Evolutionary conservation across 768 basidiomycete genomes (phyloP).

Genomic region (Suillus luteus): DNA sequence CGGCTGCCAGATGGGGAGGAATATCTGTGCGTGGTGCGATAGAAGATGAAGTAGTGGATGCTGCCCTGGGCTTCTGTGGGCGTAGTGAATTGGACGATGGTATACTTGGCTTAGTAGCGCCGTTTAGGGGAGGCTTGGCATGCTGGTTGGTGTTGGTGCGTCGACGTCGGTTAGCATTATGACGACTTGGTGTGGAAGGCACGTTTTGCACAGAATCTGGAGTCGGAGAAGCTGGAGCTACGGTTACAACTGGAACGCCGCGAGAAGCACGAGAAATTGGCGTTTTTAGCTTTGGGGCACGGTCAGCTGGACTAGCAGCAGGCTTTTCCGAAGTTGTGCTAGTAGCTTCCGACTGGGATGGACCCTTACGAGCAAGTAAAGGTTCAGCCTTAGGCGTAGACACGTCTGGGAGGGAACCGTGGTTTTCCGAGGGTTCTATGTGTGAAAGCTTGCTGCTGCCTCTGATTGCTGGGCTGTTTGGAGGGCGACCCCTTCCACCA

Average conservation of each 20-base stretch:
- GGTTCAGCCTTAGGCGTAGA: conserved; percentile 17
- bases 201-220: conserved; percentile 22
- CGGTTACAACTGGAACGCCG: conserved; percentile 22
- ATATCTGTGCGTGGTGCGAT: conserved; percentile 49
- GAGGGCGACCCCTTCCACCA: conserved; percentile 29
- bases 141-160: conserved; percentile 48
- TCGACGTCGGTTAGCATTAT: conserved; percentile 49
- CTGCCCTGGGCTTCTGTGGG: conserved; percentile 38
- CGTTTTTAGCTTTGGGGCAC: conserved; percentile 24
- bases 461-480: conserved; percentile 24
- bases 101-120: conserved; percentile 20
- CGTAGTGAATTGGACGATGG: conserved; percentile 27
- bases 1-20: conserved; percentile 54
- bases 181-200: conserved; percentile 41
- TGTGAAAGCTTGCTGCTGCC: conserved; percentile 23
- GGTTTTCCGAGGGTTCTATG: conserved; percentile 22
- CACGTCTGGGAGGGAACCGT: conserved; percentile 24
- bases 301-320: conserved; percentile 24
- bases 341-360: conserved; percentile 20
- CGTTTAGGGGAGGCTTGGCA: conserved; percentile 25
- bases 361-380: conserved; percentile 20
- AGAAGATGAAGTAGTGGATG: conserved; percentile 24
- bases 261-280: conserved; percentile 26
- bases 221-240: conserved; percentile 25
- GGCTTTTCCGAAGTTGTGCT: conserved; percentile 27